phyloP scores from a whole-genome alignment of 2,329 filamentous ascomycete genomes.

The Trichoderma harzianum region DNA sequence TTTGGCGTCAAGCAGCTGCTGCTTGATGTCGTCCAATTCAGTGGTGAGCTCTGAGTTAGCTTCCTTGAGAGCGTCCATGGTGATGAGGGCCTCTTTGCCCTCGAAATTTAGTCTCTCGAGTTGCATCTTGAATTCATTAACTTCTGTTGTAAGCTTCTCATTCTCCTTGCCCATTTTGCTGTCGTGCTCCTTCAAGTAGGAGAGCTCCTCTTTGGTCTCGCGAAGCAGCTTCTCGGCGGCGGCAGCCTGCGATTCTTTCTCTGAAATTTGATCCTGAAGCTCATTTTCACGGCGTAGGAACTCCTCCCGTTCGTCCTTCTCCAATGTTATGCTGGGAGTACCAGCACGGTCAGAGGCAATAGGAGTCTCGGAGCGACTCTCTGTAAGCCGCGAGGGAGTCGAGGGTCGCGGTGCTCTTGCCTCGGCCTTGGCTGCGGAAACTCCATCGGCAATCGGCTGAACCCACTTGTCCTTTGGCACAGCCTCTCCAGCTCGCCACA shows the following conservation, averaged over 20 bases:
- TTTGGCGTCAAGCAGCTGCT: constrained; percentile 90
- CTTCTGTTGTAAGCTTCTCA: constrained; percentile 77
- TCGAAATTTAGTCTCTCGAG: constrained; percentile 94
- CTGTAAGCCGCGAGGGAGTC: constrained; percentile 51
- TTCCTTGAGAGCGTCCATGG: constrained; percentile 96
- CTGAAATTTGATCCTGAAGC: constrained; percentile 90
- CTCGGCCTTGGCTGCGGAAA: constrained; percentile 39
- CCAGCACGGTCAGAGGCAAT: constrained; percentile 74
- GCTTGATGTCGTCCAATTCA: constrained; percentile 92
- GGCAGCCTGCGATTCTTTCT: constrained; percentile 80
- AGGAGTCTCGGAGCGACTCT: constrained; percentile 61
- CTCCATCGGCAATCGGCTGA: constrained; percentile 53
- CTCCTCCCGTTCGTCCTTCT: constrained; percentile 96
- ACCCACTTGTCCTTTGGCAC: constrained; percentile 92
- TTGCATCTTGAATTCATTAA: constrained; percentile 95
- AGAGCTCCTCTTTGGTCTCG: constrained; percentile 82
- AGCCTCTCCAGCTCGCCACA: constrained; percentile 83
- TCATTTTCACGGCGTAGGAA: constrained; percentile 95
- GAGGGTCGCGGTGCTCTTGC: constrained; percentile 48
- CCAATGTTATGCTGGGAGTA: constrained; percentile 82
- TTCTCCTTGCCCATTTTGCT: constrained; percentile 83
- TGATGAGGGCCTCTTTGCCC: constrained; percentile 93
- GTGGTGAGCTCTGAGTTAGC: constrained; percentile 88
- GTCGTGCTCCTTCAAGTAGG: constrained; percentile 81
- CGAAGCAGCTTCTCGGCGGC: constrained; percentile 75